Conservation (phyloP, 768 basidiomycete species). For the Serendipita sp. region DNA sequence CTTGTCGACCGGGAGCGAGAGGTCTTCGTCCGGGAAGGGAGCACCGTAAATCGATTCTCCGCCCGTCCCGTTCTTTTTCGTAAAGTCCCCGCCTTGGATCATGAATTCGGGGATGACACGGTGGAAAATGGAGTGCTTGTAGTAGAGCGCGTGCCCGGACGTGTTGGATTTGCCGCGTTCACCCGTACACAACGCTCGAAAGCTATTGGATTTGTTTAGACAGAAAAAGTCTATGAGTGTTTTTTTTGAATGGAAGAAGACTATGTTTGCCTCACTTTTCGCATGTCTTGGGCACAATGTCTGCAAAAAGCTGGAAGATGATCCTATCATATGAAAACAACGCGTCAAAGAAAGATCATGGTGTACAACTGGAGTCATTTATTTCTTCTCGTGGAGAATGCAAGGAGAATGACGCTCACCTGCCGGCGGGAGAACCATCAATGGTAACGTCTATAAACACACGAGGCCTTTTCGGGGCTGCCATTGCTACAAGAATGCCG, state of each 20-base stretch:
- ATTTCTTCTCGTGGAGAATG: too few relatives aligned
- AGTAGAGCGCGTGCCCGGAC: slow-evolving; percentile 58
- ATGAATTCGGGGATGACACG: slow-evolving; percentile 66
- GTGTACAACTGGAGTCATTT: not conserved
- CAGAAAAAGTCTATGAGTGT: not conserved
- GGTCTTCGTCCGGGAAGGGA: slow-evolving; percentile 64
- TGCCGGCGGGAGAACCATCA: slow-evolving; percentile 35
- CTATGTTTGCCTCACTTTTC: slow-evolving; percentile 85
- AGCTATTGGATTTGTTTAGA: slow-evolving; percentile 31
- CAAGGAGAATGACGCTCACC: slow-evolving; percentile 26
- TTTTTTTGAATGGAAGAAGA: not conserved
- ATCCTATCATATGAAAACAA: too few relatives aligned
- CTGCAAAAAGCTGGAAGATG: slow-evolving; percentile 60
- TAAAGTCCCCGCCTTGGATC: slow-evolving; percentile 75
- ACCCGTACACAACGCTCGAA: slow-evolving; percentile 74
- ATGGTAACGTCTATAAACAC: slow-evolving; percentile 55
- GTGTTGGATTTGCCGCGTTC: slow-evolving; percentile 57
- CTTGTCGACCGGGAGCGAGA: slow-evolving; percentile 44
- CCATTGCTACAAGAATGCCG: not conserved
- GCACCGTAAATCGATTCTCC: slow-evolving; percentile 72
- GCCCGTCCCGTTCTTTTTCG: slow-evolving; percentile 61
- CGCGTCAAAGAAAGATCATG: too few relatives aligned
- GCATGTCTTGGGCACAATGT: slow-evolving; percentile 54
- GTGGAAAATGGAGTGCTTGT: slow-evolving; percentile 67
- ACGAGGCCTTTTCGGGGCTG: slow-evolving; percentile 26